Conservation (phyloP, 176 grass and related monocot genomes). For the Phragmites australis region DNA sequence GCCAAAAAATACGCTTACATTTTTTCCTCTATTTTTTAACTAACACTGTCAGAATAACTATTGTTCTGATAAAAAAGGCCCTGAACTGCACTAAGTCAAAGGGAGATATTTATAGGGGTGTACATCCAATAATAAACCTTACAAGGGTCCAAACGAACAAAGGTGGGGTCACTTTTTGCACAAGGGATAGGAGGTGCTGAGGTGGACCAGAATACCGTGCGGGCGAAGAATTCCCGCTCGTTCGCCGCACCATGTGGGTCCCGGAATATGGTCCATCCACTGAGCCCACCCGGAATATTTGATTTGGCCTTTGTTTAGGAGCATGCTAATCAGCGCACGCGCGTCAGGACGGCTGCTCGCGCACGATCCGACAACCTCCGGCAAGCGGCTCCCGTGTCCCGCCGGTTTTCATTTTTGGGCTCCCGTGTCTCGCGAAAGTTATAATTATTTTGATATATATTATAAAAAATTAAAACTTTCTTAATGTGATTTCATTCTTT, state of each 20-base stretch:
- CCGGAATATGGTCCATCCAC: background rate
- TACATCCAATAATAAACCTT: background rate
- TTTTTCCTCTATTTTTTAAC: background rate
- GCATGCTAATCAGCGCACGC: no score
- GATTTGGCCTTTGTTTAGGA: background rate
- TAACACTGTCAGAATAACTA: background rate
- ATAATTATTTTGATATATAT: no score
- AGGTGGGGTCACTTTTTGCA: background rate
- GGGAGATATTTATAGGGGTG: background rate
- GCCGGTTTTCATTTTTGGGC: no score
- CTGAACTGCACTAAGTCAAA: no score
- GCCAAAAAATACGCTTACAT: no score
- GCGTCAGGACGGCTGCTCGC: no score
- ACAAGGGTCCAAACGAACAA: background rate
- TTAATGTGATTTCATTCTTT: no score
- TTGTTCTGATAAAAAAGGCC: background rate
- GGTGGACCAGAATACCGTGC: slow-evolving; percentile 33
- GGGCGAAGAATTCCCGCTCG: slow-evolving; percentile 24
- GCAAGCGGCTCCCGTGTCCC: no score
- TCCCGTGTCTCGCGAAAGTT: no score
- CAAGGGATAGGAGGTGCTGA: slow-evolving; percentile 12
- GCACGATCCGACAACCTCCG: no score
- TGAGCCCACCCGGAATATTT: background rate
- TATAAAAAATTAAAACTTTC: no score
- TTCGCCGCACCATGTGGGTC: background rate